phyloP scores from a whole-genome alignment of 1,139 yeast genomes.

The Entelexis paramagnoliae region DNA sequence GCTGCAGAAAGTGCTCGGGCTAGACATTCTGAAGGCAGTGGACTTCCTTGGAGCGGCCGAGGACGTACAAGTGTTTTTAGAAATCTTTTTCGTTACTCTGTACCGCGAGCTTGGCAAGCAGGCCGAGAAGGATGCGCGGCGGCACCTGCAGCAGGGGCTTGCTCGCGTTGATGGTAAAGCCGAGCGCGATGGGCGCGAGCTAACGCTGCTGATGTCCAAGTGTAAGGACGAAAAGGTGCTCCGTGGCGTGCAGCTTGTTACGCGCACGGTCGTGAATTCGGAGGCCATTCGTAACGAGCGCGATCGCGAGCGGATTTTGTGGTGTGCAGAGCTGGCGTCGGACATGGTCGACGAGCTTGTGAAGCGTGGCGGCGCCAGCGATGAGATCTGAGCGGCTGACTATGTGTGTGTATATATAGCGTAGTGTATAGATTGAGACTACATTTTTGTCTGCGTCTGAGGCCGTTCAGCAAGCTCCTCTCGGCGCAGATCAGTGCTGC shows the following conservation, averaged over 20 bases:
- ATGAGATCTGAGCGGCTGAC: not conserved
- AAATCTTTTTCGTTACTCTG: slow-evolving; percentile 58
- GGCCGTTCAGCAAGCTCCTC: slow-evolving; percentile 24
- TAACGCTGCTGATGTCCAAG: slow-evolving; percentile 47
- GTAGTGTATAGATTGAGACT: not conserved
- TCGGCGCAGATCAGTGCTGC: slow-evolving; percentile 57
- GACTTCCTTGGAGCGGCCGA: slow-evolving; percentile 64
- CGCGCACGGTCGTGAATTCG: slow-evolving; percentile 24
- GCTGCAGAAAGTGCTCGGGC: slow-evolving; percentile 59
- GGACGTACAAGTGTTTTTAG: slow-evolving; percentile 61
- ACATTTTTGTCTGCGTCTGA: not conserved
- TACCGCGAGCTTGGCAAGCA: slow-evolving; percentile 57
- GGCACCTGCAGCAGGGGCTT: slow-evolving; percentile 13
- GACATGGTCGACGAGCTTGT: slow-evolving; percentile 20
- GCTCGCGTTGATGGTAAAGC: not conserved
- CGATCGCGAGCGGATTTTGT: slow-evolving; percentile 20
- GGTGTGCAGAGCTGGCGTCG: slow-evolving; percentile 20
- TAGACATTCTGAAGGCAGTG: slow-evolving; percentile 61
- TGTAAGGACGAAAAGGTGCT: slow-evolving; percentile 57
- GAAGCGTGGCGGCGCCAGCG: not conserved
- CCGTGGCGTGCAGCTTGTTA: slow-evolving; percentile 63
- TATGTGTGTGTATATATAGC: not conserved
- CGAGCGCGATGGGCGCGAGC: slow-evolving; percentile 43
- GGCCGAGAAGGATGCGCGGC: slow-evolving; percentile 30
- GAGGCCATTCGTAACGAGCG: slow-evolving; percentile 29